These are phyloP conservation scores for Canavalia gladiata DNA, from an alignment of 306 rosid genomes.

Conservation along the genomic window DNA sequence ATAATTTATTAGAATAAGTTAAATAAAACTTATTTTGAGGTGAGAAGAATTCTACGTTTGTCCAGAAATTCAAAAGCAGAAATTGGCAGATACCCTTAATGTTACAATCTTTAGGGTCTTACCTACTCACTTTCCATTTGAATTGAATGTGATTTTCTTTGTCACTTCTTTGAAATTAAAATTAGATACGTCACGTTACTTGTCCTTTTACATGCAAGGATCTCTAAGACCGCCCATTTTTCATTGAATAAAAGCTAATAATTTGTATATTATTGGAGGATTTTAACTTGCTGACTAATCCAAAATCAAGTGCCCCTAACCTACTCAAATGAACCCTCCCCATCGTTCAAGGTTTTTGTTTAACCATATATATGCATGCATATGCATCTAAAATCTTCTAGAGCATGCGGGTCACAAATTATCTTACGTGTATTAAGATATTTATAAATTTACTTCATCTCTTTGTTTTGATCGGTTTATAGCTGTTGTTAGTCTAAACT, in stretches of 20 bases:
- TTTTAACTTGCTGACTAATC: too few species aligned
- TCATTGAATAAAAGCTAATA: too few species aligned
- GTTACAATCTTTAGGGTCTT: background rate
- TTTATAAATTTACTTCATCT: too few species aligned
- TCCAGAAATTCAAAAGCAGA: background rate
- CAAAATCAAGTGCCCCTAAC: background rate
- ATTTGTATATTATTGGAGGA: too few species aligned
- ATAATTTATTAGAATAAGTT: too few species aligned
- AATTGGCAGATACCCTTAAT: background rate
- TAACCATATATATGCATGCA: background rate
- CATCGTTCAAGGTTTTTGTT: background rate
- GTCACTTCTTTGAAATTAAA: background rate
- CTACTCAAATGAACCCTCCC: background rate
- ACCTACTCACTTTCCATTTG: background rate
- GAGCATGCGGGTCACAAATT: background rate
- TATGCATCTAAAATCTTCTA: background rate
- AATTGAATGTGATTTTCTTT: background rate
- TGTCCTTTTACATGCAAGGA: background rate
- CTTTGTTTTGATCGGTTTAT: too few species aligned
- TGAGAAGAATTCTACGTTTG: too few species aligned
- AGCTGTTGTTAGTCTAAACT: too few species aligned
- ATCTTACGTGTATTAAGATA: background rate
- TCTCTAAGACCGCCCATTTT: background rate
- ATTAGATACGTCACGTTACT: background rate
- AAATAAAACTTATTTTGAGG: too few species aligned